Evolutionary conservation across 2,329 filamentous ascomycete species (phyloP), one percentile per base, ranked within the genome.

Genomic region (Chalaropsis ovoidea): DNA sequence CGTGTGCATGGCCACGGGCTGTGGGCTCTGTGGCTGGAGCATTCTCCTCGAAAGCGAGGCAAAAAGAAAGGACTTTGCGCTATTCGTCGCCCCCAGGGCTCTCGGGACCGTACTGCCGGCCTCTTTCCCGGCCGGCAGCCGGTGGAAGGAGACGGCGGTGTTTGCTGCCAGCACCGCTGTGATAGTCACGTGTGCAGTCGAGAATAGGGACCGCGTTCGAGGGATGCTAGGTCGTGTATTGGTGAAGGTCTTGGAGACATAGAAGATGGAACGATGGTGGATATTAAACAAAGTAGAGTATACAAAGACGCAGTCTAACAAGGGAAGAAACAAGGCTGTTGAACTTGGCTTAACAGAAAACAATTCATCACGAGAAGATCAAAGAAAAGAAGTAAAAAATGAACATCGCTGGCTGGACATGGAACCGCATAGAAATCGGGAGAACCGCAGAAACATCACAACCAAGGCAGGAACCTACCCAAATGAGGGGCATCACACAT

Each of bases 1-100:
- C 1, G 72, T 90, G 10, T 92, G 89, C 70, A 83, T 95, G 10
- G 83, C 83, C 7, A 76, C 81, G 0, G 90, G 89, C 6, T 93
- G 89, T 74, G 74, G 84, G 64, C 76, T 90, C 52, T 95, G 90
- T 72, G 90, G 90, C 2, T 90, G 87, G 86, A 92, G 89, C 75
- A 85, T 94, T 58, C 77, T 95, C 58, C 75, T 90, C 43, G 90
- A 95, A 75, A 78, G 82, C 74, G 71, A 80, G 4, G 78, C 79
- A 58, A 81, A 88, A 68, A 79, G 87, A 66, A 86, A 87, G 71
- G 90, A 95, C 72, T 82, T 95, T 72, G 83, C 86, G 8, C 79
- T 94, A 47, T 95, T 95, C 73, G 89, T 94, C 54, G 84, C 88
- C 22, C 90, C 90, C 0, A 80, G 89, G 68, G 90, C 90, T 15